These are phyloP conservation scores for Syzygium oleosum DNA, from an alignment of 345 rosid genomes.

Conservation along the genomic window DNA sequence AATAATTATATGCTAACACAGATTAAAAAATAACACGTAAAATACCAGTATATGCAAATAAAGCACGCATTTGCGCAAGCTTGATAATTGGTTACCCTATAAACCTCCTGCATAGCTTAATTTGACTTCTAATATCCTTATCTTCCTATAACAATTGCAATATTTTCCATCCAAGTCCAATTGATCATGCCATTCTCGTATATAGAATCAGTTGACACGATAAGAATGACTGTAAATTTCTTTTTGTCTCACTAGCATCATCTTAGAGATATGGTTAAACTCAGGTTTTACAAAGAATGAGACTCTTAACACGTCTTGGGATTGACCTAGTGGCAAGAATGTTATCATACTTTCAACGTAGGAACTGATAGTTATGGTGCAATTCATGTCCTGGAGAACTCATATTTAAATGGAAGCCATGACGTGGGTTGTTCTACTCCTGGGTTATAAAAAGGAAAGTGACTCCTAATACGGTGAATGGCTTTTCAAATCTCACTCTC, in stretches of 20 bases:
- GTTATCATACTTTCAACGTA: not conserved
- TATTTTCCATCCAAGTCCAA: not conserved
- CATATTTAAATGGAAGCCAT: not conserved
- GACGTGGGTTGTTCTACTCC: not conserved
- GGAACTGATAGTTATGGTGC: not conserved
- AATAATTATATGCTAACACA: not conserved
- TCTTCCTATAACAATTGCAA: not conserved
- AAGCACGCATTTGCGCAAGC: not conserved
- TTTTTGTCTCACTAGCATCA: not conserved
- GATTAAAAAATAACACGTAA: not conserved
- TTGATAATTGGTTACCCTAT: not conserved
- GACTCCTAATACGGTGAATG: not conserved
- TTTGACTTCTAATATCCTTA: not conserved
- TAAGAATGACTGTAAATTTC: not conserved
- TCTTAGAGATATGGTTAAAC: not conserved
- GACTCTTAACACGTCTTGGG: not conserved
- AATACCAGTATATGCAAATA: not conserved
- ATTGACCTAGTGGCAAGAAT: not conserved
- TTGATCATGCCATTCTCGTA: not conserved
- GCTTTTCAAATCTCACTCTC: not conserved
- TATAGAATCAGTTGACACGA: accelerated
- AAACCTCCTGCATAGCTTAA: not conserved
- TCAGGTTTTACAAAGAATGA: not conserved
- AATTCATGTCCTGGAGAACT: not conserved
- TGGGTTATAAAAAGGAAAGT: not conserved